Evolutionary conservation across 139 green algal species (phyloP), one percentile per base, ranked within the genome.

Genomic region (Dunaliella primolecta): DNA sequence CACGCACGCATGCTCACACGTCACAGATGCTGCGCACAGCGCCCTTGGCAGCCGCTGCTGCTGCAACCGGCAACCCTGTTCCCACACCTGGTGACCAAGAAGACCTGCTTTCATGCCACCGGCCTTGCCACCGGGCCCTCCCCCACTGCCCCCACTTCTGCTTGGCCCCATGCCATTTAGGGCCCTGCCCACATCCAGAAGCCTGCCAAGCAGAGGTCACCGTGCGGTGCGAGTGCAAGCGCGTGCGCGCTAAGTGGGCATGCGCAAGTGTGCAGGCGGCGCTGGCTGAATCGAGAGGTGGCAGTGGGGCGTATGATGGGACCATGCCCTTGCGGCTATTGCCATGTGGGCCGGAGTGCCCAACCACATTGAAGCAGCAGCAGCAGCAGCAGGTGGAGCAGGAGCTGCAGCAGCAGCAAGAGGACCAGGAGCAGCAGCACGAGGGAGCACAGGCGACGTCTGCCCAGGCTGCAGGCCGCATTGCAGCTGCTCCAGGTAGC

Each of bases 171-270:
- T 97, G 94, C 87, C 94, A 97, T 70, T 3, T 31, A 2, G 92
- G 93, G 0, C 1, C 80, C n/a, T 97, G 94, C 88, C 89, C 93
- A 38, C 81, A 64, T 0, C 35, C 86, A 2, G 72, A 77, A 1
- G 35, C 24, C 29, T 96, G 94, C 86, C 31, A 56, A 33, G 85
- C 92, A 30, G 89, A 94, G 82, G 92, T 95, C 2, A 90, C 86
- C 0, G 93, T 96, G 56, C 87, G 92, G 3, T 96, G 94, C 84
- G 46, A 3, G 33, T 97, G 94, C 89, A 93, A 92, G 87, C 89
- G 91, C 0, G 75, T 84, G 2, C 93, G 92, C 75, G 78, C 87
- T 25, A 93, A 94, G 86, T 90, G 92, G 91, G 31, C 83, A 1
- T 97, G 94, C 84, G 15, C 24, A 11, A 74, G 85, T 81, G 93